phyloP scores from a whole-genome alignment of 2,329 filamentous ascomycete species.

The Colletotrichum tabaci region DNA sequence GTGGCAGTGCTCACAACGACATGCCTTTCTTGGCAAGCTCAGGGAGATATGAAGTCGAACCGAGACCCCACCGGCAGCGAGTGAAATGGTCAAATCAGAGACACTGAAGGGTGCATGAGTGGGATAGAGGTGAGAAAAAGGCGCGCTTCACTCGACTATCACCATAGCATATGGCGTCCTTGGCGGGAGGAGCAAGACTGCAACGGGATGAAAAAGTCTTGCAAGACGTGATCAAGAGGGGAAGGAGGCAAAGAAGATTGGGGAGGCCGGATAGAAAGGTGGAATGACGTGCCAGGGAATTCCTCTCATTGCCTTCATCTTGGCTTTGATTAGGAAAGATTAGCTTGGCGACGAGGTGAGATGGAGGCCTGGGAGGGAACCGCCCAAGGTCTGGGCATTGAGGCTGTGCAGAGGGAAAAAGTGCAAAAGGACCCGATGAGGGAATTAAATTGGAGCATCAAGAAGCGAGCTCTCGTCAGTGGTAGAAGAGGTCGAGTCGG shows the following conservation, averaged over 20 bases:
- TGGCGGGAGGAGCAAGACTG: constrained; percentile 28
- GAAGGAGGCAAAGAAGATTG: constrained; percentile 32
- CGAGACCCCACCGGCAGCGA: constrained; percentile 27
- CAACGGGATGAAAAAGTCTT: constrained; percentile 16
- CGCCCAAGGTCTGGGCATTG: constrained; percentile 40
- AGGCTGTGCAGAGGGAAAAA: constrained; percentile 41
- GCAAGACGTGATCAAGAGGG: constrained; percentile 32
- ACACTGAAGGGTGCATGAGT: constrained; percentile 24
- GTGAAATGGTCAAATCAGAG: constrained; percentile 26
- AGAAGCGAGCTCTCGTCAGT: constrained; percentile 33
- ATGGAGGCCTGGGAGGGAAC: constrained; percentile 25
- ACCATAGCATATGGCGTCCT: constrained; percentile 27
- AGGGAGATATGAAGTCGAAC: constrained; percentile 34
- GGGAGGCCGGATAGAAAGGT: constrained; percentile 20
- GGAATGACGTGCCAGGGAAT: constrained; percentile 35
- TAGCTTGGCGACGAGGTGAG: constrained; percentile 30
- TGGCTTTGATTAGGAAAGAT: constrained; percentile 37
- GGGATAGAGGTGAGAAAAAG: constrained; percentile 15
- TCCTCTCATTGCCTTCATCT: constrained; percentile 23
- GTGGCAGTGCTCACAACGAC: constrained; percentile 42
- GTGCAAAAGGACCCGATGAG: constrained; percentile 39
- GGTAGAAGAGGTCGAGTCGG: constrained; percentile 32
- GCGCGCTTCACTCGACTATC: constrained; percentile 35
- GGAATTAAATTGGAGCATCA: constrained; percentile 38
- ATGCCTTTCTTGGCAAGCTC: constrained; percentile 41